A percentile compares a stretch with the other conserved stretches of the same genome.
These are phyloP conservation scores for Eutypa lata DNA, from an alignment of 2,329 filamentous ascomycete species.

Conservation along the genomic window DNA sequence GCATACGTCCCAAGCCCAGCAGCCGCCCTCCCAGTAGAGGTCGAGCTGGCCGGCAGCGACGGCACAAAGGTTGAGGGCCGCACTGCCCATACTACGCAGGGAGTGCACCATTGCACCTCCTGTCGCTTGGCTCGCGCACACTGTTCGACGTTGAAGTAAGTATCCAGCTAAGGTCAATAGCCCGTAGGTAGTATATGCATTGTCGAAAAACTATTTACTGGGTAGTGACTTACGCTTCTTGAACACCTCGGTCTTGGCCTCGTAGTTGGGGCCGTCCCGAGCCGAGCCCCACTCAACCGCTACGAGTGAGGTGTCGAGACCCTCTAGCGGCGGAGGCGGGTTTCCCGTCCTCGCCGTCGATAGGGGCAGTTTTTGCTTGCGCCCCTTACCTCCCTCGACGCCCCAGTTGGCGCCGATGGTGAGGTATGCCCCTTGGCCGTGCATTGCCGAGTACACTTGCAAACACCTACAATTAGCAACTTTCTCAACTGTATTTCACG, in stretches of 20 bases:
- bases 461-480: too few species aligned
- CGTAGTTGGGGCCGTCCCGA: conserved; percentile 67
- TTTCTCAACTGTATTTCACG: too few species aligned
- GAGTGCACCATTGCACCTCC: conserved; percentile 77
- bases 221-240: too few species aligned
- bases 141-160: too few species aligned
- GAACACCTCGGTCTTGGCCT: conserved; percentile 66
- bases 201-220: too few species aligned
- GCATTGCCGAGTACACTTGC: conserved; percentile 58
- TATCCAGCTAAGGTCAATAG: too few species aligned
- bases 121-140: conserved; percentile 54
- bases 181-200: too few species aligned
- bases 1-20: conserved; percentile 83
- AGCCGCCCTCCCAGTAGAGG: conserved; percentile 78
- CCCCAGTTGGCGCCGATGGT: conserved; percentile 42
- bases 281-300: conserved; percentile 72
- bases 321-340: conserved; percentile 53
- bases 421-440: conserved; percentile 63
- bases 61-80: conserved; percentile 71
- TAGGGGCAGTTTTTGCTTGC: conserved; percentile 42
- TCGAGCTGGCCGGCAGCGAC: conserved; percentile 71
- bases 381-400: conserved; percentile 32
- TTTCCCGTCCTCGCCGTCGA: conserved; percentile 18
- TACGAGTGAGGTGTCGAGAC: conserved; percentile 62
- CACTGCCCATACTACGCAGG: conserved; percentile 67